Evolutionary conservation across 140 eudicot genomes (phyloP), one percentile per base, ranked within the genome.

Genomic region (Erigeron philadelphicus): DNA sequence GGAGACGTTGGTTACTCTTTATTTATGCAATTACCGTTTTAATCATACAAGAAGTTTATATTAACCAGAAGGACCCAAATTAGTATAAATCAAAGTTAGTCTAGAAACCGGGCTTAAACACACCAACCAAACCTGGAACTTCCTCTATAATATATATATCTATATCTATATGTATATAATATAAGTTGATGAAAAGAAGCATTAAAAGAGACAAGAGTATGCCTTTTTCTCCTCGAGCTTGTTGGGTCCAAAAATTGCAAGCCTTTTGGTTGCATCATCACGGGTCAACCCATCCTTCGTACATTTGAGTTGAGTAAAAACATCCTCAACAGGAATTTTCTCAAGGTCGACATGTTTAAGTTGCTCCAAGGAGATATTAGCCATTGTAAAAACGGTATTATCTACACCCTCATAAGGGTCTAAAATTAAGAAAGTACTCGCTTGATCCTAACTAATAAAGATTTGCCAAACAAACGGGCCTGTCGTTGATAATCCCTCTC

Each of bases 211-310:
- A 15, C 54, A 52, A 73, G 8, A 25, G 15, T 43, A 3, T 68
- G 70, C 71, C 80, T 76, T 68, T 64, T 82, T 87, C 86, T 87
- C 95, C 71, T 87, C 88, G 45, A 87, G 95, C 76, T 87, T 87
- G 59, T 87, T 87, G 1, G 72, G 79, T 46, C 90, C 95, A 64
- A 87, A 87, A 3, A 82, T 77, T 41, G 69, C 72, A 19, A 87
- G 81, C 80, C 95, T 84, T 58, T 38, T 75, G 5, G 78, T 53
- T 21, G 84, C 95, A 75, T 87, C 95, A 0, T 75, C 88, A 3
- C 75, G 71, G 0, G 84, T 74, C 78, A 87, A 75, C 16, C 95
- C 95, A 1, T 84, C 83, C 61, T 66, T 75, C 13, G 86, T 49
- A 57, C 90, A 87, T 56, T 84, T 84, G 13, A 87, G 72, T 53